Evolutionary conservation across 768 basidiomycete genomes (phyloP).

Genomic region (Ramaria sp.): DNA sequence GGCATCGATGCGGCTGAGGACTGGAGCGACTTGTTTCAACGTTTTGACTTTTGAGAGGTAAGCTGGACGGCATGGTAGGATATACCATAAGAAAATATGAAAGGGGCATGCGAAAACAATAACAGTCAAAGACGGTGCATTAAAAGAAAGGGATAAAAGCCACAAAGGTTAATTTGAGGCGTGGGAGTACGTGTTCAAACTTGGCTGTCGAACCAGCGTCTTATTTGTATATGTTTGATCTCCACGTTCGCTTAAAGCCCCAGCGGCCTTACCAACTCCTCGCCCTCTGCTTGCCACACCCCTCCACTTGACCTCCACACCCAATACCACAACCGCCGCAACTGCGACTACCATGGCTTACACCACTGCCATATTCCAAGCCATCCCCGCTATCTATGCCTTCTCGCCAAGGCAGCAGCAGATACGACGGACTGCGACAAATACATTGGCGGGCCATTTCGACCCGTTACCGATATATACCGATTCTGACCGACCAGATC

Average conservation of each 20-base stretch:
- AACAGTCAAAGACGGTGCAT: no score
- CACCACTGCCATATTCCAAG: not conserved
- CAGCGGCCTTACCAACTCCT: not conserved
- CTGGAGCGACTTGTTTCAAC: no score
- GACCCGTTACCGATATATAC: conserved; percentile 1
- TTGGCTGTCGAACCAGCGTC: not conserved
- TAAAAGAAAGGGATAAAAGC: not conserved
- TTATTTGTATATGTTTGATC: not conserved
- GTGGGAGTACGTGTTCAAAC: not conserved
- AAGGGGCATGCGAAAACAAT: no score
- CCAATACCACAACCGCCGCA: no score
- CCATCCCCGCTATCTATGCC: conserved; percentile 1
- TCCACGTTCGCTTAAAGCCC: not conserved
- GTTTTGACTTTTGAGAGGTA: no score
- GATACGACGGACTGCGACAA: conserved; percentile 3
- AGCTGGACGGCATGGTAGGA: no score
- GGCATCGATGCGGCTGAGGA: no score
- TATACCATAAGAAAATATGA: no score
- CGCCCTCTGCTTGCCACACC: not conserved
- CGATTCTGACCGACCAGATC: not conserved
- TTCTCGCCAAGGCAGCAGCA: not conserved
- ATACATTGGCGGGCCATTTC: conserved; percentile 4
- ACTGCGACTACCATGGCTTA: not conserved
- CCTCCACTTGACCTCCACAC: not conserved
- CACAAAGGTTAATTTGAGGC: not conserved